Percentiles rank a stretch among this genome's conserved stretches.
These are phyloP conservation scores for Trichodelitschia bisporula DNA, from an alignment of 495 filamentous ascomycete genomes.

Conservation along the genomic window DNA sequence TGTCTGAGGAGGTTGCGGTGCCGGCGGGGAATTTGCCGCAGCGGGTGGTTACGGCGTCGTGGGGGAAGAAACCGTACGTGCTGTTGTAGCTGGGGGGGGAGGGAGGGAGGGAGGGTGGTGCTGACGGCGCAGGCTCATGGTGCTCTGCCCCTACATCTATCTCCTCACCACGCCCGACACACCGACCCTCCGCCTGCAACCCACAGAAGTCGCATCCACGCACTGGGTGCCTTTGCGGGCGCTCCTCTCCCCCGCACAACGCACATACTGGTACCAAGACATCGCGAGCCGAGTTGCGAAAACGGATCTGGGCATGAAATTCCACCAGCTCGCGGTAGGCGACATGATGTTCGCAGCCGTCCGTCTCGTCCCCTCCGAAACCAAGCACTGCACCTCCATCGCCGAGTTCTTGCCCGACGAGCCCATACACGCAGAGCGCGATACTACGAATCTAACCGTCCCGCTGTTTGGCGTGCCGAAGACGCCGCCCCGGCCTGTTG, in stretches of 20 bases:
- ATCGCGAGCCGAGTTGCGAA: slow-evolving; percentile 32
- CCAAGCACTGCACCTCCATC: slow-evolving; percentile 26
- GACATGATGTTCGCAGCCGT: slow-evolving; percentile 53
- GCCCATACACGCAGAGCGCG: too few species aligned
- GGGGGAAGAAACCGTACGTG: slow-evolving; percentile 42
- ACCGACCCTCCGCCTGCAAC: slow-evolving; percentile 37
- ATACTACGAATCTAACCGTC: slow-evolving; percentile 1
- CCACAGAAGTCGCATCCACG: slow-evolving; percentile 45
- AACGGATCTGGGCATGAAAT: slow-evolving; percentile 23
- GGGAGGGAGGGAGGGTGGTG: background rate
- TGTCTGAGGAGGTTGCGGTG: slow-evolving; percentile 27
- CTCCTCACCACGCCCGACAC: slow-evolving; percentile 31
- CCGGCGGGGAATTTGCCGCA: slow-evolving; percentile 45
- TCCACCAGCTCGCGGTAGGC: slow-evolving; percentile 31
- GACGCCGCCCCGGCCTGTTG: too few species aligned
- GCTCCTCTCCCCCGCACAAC: slow-evolving; percentile 32
- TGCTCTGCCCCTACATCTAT: slow-evolving; percentile 54
- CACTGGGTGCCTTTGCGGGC: slow-evolving; percentile 55
- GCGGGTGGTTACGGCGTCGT: slow-evolving; percentile 44
- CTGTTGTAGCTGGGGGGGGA: too few species aligned
- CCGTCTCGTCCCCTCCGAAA: slow-evolving; percentile 34
- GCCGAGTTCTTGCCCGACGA: slow-evolving; percentile 19
- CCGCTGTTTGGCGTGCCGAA: background rate
- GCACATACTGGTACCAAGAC: slow-evolving; percentile 41
- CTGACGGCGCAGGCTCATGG: slow-evolving; percentile 33